Percentiles rank a stretch among this genome's conserved stretches.
phyloP scores from a whole-genome alignment of 495 filamentous ascomycete genomes.

The Wilcoxina mikolae region DNA sequence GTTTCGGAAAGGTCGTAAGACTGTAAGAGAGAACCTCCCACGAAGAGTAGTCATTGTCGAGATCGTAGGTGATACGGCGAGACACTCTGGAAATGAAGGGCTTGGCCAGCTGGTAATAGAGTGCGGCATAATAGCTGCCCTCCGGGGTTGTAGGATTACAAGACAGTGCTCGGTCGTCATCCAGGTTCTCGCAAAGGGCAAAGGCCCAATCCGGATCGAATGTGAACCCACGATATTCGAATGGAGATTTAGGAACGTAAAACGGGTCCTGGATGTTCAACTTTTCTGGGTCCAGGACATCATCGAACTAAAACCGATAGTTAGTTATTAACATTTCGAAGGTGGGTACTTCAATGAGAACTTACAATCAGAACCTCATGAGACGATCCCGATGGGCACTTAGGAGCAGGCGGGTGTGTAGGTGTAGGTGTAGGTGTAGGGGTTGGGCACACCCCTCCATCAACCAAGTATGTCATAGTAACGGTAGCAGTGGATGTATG shows the following conservation, averaged over 20 bases:
- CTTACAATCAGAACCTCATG: neutral
- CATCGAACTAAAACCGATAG: neutral
- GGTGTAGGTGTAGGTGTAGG: neutral
- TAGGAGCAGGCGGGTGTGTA: neutral
- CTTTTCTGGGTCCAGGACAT: neutral
- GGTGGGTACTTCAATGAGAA: neutral
- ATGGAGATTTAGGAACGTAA: neutral
- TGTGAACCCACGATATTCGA: neutral
- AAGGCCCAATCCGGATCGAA: constrained; percentile 1
- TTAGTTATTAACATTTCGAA: neutral
- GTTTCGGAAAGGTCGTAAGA: constrained; percentile 4
- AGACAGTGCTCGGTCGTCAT: neutral
- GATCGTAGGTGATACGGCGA: constrained; percentile 5
- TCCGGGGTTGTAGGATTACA: neutral
- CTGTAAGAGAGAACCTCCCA: constrained; percentile 3
- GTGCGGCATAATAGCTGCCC: neutral
- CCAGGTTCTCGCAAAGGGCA: constrained; percentile 1
- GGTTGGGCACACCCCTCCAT: neutral
- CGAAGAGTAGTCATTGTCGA: neutral
- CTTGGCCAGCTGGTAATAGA: constrained; percentile 1
- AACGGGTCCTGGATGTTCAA: neutral
- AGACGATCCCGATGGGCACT: neutral
- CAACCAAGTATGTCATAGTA: neutral
- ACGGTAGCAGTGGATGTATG: neutral
- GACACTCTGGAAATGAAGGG: neutral